A percentile compares a stretch with the other conserved stretches of the same genome.
Conservation (phyloP, 345 rosid species). For the Populus davidiana region DNA sequence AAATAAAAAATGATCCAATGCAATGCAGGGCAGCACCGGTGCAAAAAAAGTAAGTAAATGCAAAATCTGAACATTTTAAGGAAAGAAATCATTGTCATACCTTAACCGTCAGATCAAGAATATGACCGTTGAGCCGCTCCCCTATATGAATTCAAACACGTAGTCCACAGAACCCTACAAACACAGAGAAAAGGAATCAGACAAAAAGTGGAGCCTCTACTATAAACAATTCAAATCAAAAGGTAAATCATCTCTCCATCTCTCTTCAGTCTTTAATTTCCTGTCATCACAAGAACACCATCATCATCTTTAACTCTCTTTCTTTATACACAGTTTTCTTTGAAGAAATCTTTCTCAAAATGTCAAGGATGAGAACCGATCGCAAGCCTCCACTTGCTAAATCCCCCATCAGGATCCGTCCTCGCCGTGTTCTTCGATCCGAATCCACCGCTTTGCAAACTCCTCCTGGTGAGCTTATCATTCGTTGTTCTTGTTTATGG, state of each 20-base stretch:
- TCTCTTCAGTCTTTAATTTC: neutral
- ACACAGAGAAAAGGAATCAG: neutral
- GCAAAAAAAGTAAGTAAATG: neutral
- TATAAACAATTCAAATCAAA: neutral
- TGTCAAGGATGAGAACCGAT: conserved; percentile 56
- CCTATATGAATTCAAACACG: neutral
- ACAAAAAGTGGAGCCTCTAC: neutral
- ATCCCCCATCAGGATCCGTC: conserved; percentile 61
- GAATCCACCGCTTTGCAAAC: conserved; percentile 43
- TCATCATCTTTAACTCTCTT: neutral
- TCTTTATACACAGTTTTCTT: neutral
- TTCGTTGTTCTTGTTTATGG: neutral
- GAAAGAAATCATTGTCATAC: neutral
- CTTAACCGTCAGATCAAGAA: conserved; percentile 11
- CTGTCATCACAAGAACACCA: neutral
- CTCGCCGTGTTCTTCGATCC: conserved; percentile 52
- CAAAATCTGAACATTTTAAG: neutral
- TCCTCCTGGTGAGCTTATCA: conserved; percentile 52
- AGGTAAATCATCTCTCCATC: neutral
- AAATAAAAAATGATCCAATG: neutral
- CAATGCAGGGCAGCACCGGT: neutral
- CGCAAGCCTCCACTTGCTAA: conserved; percentile 78
- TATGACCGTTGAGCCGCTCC: conserved; percentile 16
- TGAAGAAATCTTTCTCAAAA: conserved; percentile 2
- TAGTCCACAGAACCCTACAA: neutral